Conservation (phyloP, 73 alveolate genomes). For the Paramecium primaurelia region DNA sequence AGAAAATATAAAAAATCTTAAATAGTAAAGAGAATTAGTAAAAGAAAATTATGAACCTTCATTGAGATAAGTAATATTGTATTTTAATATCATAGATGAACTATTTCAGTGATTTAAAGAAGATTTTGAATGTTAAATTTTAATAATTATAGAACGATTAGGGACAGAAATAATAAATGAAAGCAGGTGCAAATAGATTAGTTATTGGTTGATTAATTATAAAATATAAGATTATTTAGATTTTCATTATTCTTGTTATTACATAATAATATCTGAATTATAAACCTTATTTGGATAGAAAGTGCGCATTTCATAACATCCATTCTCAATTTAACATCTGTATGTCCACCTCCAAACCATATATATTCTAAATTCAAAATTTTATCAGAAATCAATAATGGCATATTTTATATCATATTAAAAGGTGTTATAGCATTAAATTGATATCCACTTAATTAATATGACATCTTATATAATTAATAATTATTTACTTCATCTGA, state of each 20-base stretch:
- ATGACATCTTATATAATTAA: not conserved
- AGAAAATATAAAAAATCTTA: not conserved
- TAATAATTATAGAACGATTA: not conserved
- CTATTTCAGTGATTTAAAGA: conserved; percentile 15
- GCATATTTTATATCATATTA: not conserved
- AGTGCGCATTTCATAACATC: not conserved
- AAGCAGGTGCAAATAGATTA: conserved; percentile 35
- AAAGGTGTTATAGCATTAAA: conserved; percentile 49
- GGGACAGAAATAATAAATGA: not conserved
- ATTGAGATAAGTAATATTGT: conserved; percentile 9
- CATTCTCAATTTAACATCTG: conserved; percentile 16
- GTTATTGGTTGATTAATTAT: conserved; percentile 35
- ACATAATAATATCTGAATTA: not conserved
- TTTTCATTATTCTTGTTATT: not conserved
- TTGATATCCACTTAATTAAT: conserved; percentile 20
- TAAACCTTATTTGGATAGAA: not conserved
- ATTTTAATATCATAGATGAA: not conserved
- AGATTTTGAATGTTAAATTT: not conserved
- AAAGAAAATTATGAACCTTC: conserved; percentile 62
- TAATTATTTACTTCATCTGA: conserved; percentile 18
- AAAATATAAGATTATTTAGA: not conserved
- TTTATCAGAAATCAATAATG: conserved; percentile 21
- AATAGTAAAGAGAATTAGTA: conserved; percentile 40
- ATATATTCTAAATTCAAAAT: conserved; percentile 23
- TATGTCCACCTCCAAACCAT: conserved; percentile 60